These are phyloP conservation scores for Colletotrichum sansevieriae DNA, from an alignment of 2,329 filamentous ascomycete genomes.

Conservation along the genomic window DNA sequence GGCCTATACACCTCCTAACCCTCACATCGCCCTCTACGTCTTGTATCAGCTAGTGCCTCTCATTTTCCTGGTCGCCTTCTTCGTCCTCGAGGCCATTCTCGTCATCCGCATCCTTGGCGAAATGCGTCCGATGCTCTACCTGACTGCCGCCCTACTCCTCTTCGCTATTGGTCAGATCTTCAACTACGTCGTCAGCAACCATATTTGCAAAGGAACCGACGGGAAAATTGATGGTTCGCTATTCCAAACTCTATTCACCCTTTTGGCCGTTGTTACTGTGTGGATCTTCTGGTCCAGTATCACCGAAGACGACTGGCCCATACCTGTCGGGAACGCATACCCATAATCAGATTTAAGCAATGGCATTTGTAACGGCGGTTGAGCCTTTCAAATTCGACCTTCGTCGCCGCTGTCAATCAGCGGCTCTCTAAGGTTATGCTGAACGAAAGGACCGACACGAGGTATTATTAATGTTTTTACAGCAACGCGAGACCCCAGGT, in stretches of 20 bases:
- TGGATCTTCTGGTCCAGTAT: slow-evolving; percentile 99
- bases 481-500: neutral
- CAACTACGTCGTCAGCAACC: slow-evolving; percentile 91
- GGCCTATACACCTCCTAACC: slow-evolving; percentile 70
- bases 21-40: slow-evolving; percentile 89
- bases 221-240: slow-evolving; percentile 93
- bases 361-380: no score
- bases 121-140: slow-evolving; percentile 91
- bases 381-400: neutral
- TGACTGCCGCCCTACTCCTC: slow-evolving; percentile 78
- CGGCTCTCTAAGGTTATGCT: neutral
- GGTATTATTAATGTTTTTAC: neutral
- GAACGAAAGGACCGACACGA: neutral
- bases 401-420: neutral
- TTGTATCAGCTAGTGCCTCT: slow-evolving; percentile 92
- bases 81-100: slow-evolving; percentile 84
- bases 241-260: slow-evolving; percentile 93
- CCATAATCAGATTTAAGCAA: slow-evolving; percentile 39
- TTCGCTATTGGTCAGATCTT: slow-evolving; percentile 96
- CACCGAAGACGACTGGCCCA: slow-evolving; percentile 97
- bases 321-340: slow-evolving; percentile 60
- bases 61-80: slow-evolving; percentile 90
- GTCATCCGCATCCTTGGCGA: slow-evolving; percentile 91
- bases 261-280: slow-evolving; percentile 83
- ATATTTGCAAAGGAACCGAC: slow-evolving; percentile 86